These are phyloP conservation scores for Tetradesmus obliquus DNA, from an alignment of 139 green algal species.

Conservation along the genomic window DNA sequence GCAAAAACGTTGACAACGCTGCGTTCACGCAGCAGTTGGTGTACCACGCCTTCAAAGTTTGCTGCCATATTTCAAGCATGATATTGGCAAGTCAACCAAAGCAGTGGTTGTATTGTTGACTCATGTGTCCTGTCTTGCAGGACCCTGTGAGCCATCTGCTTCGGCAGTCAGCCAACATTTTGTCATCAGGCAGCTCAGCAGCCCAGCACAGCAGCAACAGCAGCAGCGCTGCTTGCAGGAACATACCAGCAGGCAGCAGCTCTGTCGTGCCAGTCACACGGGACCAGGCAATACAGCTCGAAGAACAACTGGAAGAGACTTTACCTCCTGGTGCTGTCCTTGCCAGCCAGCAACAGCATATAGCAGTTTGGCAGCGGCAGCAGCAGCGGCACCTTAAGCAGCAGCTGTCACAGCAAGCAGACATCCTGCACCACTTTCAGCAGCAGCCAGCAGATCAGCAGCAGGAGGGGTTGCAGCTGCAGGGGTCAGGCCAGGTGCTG, in stretches of 20 bases:
- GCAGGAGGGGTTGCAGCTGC: neutral
- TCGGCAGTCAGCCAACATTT: neutral
- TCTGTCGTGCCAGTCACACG: neutral
- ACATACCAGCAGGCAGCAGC: neutral
- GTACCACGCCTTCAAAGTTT: no score
- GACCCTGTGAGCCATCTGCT: slow-evolving; percentile 20
- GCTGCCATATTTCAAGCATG: no score
- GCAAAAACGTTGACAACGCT: no score
- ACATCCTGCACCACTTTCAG: slow-evolving; percentile 14
- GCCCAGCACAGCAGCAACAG: neutral
- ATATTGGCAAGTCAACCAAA: no score
- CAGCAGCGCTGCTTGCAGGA: neutral
- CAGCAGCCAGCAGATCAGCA: slow-evolving; percentile 32
- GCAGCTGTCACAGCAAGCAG: slow-evolving; percentile 9
- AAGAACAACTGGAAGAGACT: neutral
- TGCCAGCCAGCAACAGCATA: slow-evolving; percentile 18
- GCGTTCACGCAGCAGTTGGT: neutral
- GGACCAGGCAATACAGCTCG: slow-evolving; percentile 3
- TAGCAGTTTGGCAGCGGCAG: neutral
- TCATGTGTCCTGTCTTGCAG: neutral
- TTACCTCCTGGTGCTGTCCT: slow-evolving; percentile 12
- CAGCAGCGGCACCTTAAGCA: slow-evolving; percentile 25
- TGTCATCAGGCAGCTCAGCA: neutral
- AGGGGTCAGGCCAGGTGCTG: neutral
- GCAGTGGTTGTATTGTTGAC: neutral